Evolutionary conservation across 2,329 filamentous ascomycete species (phyloP), one percentile per base, ranked within the genome.

Genomic region (Epichloe uncinata): DNA sequence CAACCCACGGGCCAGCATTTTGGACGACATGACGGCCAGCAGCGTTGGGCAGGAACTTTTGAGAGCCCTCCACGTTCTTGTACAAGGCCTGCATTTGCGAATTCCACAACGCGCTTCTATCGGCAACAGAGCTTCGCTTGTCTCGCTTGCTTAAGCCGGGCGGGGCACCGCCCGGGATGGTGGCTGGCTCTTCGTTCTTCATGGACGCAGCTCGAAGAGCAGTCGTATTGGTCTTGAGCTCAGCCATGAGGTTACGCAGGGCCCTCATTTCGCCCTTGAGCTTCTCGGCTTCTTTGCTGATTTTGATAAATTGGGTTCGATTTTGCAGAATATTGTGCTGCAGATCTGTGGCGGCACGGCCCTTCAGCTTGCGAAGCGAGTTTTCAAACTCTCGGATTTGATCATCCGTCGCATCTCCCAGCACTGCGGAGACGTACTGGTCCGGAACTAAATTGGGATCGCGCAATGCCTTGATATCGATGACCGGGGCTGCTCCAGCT

Each of bases 251-350:
- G 56, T 87, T 87, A 42, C 87, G 81, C 34, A 98, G 77, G 6
- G 87, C 87, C 48, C 87, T 81, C 93, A 98, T 97, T 66, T 98
- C 93, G 50, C 81, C 81, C 69, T 97, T 97, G 51, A 98, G 79
- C 70, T 95, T 96, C 68, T 98, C 93, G 2, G 94, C 93, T 70
- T 98, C 93, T 68, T 97, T 96, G 64, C 90, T 96, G 66, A 98
- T 97, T 68, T 95, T 95, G 73, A 98, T 97, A 63, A 98, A 98
- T 61, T 97, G 93, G 0, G 88, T 95, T 45, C 93, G 82, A 67
- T 98, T 98, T 66, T 96, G 90, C 68, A 95, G 91, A 47, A 98
- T 85, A 67, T 90, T 97, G 62, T 94, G 87, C 66, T 97, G 91
- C 20, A 98, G 74, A 58, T 97, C 90, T 45, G 81, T 77, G 5